Conservation (phyloP, 306 rosid genomes). For the Vicia sativa region DNA sequence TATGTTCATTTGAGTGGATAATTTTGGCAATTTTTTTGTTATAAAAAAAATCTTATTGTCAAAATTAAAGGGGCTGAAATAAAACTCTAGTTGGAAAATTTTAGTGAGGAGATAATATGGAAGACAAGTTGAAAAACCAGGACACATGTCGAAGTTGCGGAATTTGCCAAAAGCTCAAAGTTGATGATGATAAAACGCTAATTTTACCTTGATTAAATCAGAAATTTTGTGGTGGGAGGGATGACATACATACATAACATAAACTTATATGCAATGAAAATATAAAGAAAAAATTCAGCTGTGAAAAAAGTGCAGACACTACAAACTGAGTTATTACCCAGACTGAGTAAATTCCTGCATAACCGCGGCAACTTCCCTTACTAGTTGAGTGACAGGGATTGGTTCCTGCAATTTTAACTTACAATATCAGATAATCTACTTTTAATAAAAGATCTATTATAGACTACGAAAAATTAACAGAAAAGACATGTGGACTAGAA, state of each 20-base stretch:
- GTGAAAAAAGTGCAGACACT: background rate
- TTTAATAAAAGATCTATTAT: background rate
- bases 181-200: background rate
- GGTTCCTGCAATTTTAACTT: constrained; percentile 65
- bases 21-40: background rate
- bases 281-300: constrained; percentile 8
- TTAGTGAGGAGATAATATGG: background rate
- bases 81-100: constrained; percentile 1
- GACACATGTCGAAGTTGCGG: background rate
- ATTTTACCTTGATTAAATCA: background rate
- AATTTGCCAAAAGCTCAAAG: constrained; percentile 19
- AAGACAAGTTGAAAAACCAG: constrained; percentile 8
- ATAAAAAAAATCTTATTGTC: background rate
- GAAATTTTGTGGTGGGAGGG: background rate
- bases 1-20: background rate
- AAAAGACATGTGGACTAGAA: background rate
- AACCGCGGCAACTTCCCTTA: constrained; percentile 93
- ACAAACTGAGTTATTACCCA: constrained; percentile 58
- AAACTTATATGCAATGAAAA: background rate
- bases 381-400: constrained; percentile 95
- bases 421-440: constrained; percentile 9
- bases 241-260: background rate
- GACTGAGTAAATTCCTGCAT: constrained; percentile 99
- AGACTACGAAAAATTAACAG: constrained; percentile 33
- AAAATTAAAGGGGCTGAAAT: constrained; percentile 4